phyloP scores from a whole-genome alignment of 768 basidiomycete genomes.

The Mycena latifolia region DNA sequence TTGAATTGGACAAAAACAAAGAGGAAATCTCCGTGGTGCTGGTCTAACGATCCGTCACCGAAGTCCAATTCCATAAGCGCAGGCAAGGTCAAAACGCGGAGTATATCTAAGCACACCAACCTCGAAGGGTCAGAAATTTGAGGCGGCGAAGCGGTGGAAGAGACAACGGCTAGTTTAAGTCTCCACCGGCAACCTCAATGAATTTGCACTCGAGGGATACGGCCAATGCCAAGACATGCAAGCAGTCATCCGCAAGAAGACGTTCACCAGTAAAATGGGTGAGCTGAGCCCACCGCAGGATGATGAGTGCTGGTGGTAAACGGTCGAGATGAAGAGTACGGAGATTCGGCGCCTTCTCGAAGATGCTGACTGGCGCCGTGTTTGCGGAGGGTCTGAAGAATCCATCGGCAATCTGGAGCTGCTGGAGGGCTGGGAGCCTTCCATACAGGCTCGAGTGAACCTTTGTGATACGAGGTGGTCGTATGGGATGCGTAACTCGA shows the following conservation, averaged over 20 bases:
- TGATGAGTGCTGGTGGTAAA: neutral
- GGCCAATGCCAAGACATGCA: neutral
- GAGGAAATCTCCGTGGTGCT: too few species aligned
- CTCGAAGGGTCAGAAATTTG: neutral
- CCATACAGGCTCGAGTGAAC: neutral
- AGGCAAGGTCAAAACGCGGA: too few species aligned
- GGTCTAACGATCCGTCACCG: too few species aligned
- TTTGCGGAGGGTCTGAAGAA: accelerated
- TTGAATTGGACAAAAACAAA: too few species aligned
- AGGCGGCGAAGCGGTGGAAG: neutral
- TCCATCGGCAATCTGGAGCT: neutral
- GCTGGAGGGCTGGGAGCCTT: neutral
- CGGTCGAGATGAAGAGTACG: neutral
- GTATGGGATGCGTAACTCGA: neutral
- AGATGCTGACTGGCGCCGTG: neutral
- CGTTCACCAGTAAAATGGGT: neutral
- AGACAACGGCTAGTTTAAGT: neutral
- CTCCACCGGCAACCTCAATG: too few species aligned
- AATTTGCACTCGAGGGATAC: conserved; percentile 9
- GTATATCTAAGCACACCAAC: neutral
- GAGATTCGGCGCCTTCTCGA: conserved; percentile 3
- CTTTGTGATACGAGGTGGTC: neutral
- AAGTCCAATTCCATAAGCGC: too few species aligned
- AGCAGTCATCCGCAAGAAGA: neutral
- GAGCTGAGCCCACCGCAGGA: conserved; percentile 15